A percentile compares a stretch with the other conserved stretches of the same genome.
Evolutionary conservation across 2,329 filamentous ascomycete genomes (phyloP).

Genomic region (Dactylellina sp.): DNA sequence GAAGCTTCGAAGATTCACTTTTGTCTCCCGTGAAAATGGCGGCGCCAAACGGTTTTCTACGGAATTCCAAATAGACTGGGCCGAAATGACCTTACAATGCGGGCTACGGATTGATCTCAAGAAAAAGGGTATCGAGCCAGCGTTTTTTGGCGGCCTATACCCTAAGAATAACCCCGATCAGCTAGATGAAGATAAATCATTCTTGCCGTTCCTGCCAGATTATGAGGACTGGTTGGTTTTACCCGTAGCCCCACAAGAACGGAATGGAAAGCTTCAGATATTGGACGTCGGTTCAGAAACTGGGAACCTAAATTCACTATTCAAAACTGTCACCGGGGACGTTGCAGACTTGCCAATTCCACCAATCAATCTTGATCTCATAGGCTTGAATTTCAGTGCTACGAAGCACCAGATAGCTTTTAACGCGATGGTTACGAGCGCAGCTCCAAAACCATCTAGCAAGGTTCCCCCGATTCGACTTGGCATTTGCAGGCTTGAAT

Average conservation of each 20-base stretch:
- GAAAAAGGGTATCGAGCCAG: background rate
- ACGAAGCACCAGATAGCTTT: slow-evolving; percentile 3
- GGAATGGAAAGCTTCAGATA: background rate
- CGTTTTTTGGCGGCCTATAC: slow-evolving; percentile 14
- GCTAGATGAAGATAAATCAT: slow-evolving; percentile 3
- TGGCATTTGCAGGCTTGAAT: background rate
- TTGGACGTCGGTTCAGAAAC: slow-evolving; percentile 16
- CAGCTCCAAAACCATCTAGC: background rate
- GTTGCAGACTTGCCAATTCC: slow-evolving; percentile 15
- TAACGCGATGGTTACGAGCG: slow-evolving; percentile 11
- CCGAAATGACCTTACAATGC: slow-evolving; percentile 13
- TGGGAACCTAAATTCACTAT: slow-evolving; percentile 3
- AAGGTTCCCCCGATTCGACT: slow-evolving; percentile 8
- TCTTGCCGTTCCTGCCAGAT: slow-evolving; percentile 4
- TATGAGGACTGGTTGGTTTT: slow-evolving; percentile 14
- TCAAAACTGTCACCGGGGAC: slow-evolving; percentile 2
- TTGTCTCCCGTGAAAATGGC: background rate
- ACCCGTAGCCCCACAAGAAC: background rate
- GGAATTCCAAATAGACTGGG: slow-evolving; percentile 17
- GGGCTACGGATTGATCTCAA: background rate
- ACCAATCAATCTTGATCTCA: slow-evolving; percentile 16
- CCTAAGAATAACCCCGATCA: slow-evolving; percentile 4
- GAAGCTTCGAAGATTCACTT: slow-evolving; percentile 19
- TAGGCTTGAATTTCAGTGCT: background rate
- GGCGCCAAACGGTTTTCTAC: background rate